These are phyloP conservation scores for Arthrobotrys megalospora DNA, from an alignment of 2,329 filamentous ascomycete genomes.

Conservation along the genomic window DNA sequence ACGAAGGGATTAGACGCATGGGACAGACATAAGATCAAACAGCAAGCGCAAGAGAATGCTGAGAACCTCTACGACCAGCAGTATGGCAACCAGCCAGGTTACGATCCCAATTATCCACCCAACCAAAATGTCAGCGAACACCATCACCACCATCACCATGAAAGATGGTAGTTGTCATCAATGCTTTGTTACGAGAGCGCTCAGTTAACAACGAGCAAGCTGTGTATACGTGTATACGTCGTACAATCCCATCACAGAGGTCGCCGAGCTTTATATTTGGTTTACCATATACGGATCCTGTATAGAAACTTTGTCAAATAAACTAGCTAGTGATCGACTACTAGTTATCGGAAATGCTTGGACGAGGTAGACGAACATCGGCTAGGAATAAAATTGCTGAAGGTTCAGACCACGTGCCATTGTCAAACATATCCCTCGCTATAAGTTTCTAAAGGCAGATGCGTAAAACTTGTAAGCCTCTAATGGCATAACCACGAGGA, in stretches of 20 bases:
- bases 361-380: too few species aligned
- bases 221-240: too few species aligned
- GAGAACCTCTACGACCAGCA: slow-evolving; percentile 71
- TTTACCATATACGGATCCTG: too few species aligned
- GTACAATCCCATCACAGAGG: too few species aligned
- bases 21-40: slow-evolving; percentile 70
- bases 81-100: slow-evolving; percentile 67
- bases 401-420: neutral
- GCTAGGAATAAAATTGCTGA: neutral
- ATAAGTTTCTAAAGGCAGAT: neutral
- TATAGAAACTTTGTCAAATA: too few species aligned
- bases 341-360: too few species aligned
- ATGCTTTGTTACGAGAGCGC: too few species aligned
- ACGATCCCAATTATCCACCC: slow-evolving; percentile 64
- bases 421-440: neutral
- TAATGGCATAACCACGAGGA: too few species aligned
- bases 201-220: too few species aligned
- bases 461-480: neutral
- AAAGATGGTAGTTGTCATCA: slow-evolving; percentile 7
- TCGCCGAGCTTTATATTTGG: too few species aligned
- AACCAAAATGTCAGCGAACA: slow-evolving; percentile 17
- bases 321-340: too few species aligned
- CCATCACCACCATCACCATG: slow-evolving; percentile 50
- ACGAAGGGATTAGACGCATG: slow-evolving; percentile 71
- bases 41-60: slow-evolving; percentile 68